Conservation (phyloP, 1,284 basidiomycete species). For the Athelia psychrophila region DNA sequence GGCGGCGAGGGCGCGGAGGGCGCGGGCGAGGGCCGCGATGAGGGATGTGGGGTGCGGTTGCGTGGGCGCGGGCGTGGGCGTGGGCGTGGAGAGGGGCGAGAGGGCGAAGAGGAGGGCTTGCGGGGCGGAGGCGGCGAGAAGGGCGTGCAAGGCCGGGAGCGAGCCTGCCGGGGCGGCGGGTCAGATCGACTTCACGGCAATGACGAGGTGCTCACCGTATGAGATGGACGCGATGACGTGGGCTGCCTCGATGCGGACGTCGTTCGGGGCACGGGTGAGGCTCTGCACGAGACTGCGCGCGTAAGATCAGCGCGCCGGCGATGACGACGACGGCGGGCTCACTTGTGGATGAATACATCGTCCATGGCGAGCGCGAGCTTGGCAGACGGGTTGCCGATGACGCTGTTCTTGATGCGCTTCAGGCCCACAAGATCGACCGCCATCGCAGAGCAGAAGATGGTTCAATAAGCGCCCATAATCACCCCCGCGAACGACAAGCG, state of each 20-base stretch:
- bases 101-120: slow-evolving; percentile 58
- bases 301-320: slow-evolving; percentile 1
- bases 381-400: slow-evolving; percentile 73
- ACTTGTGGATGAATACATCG: slow-evolving; percentile 51
- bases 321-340: slow-evolving; percentile 14
- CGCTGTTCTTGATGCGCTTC: slow-evolving; percentile 66
- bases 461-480: too few species aligned
- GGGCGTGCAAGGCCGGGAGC: slow-evolving; percentile 50
- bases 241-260: slow-evolving; percentile 66
- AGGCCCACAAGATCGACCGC: slow-evolving; percentile 24
- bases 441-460: not conserved
- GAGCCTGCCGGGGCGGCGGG: slow-evolving; percentile 40
- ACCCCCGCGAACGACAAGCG: too few species aligned
- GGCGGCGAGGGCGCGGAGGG: slow-evolving; percentile 52
- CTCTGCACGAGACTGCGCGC: slow-evolving; percentile 51
- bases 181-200: not conserved
- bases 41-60: slow-evolving; percentile 37
- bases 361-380: slow-evolving; percentile 58
- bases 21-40: slow-evolving; percentile 57
- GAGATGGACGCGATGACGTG: slow-evolving; percentile 72
- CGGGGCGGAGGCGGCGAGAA: slow-evolving; percentile 54
- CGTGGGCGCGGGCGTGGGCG: slow-evolving; percentile 36
- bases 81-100: slow-evolving; percentile 47
- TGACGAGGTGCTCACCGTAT: slow-evolving; percentile 42
- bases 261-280: slow-evolving; percentile 44